These are phyloP conservation scores for Podaxis mareebaensis DNA, from an alignment of 768 basidiomycete genomes.

Conservation along the genomic window DNA sequence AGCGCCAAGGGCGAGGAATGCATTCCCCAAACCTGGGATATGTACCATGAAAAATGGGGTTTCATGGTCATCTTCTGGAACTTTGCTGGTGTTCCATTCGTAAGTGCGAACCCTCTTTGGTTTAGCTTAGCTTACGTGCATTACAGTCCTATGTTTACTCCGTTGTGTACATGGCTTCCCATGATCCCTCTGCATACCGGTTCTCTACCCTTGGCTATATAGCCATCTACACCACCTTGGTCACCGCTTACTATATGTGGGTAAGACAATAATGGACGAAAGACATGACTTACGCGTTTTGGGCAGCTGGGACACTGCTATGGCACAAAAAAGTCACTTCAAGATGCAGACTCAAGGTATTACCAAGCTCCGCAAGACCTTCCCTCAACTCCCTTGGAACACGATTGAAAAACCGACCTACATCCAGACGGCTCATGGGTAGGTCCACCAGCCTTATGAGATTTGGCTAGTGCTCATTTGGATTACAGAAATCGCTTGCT, in stretches of 20 bases:
- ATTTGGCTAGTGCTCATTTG: not conserved
- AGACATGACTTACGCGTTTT: not conserved
- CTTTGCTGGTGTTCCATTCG: conserved; percentile 90
- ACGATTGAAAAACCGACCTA: conserved; percentile 83
- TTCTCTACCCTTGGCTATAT: conserved; percentile 81
- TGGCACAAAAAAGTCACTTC: conserved; percentile 97
- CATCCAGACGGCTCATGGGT: conserved; percentile 95
- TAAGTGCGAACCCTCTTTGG: conserved; percentile 36
- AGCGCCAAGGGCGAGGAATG: conserved; percentile 94
- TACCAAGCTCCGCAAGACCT: conserved; percentile 80
- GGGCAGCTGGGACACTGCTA: conserved; percentile 85
- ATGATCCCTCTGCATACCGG: conserved; percentile 82
- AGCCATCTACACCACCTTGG: conserved; percentile 70
- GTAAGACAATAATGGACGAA: conserved; percentile 24
- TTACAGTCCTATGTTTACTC: conserved; percentile 93
- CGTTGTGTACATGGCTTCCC: conserved; percentile 96
- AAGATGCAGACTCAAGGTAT: conserved; percentile 96
- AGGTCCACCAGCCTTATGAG: conserved; percentile 19
- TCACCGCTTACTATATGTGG: conserved; percentile 86
- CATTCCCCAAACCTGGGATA: conserved; percentile 98
- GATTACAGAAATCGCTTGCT: conserved; percentile 77
- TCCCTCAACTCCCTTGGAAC: conserved; percentile 89
- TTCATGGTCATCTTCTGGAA: conserved; percentile 99
- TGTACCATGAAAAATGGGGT: conserved; percentile 99
- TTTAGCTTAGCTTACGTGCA: not conserved